Evolutionary conservation across 257 asterid genomes (phyloP).

Genomic region (Ilex asprella): DNA sequence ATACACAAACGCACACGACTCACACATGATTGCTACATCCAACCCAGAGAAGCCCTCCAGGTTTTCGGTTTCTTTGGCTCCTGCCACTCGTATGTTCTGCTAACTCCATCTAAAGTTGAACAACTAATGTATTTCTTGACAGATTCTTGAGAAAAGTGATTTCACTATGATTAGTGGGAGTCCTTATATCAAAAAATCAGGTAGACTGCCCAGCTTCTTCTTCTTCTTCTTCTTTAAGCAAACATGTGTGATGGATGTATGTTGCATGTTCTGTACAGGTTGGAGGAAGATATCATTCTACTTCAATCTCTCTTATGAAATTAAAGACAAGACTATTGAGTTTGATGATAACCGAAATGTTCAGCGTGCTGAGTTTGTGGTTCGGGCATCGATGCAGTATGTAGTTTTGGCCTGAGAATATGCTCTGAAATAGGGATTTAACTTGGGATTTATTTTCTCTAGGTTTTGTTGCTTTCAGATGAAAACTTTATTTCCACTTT

Average conservation of each 20-base stretch:
- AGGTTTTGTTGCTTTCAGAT: not conserved
- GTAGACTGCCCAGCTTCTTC: conserved; percentile 24
- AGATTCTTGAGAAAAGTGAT: conserved; percentile 92
- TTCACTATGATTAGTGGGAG: conserved; percentile 70
- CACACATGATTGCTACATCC: too few relatives aligned
- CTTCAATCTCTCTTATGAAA: conserved; percentile 88
- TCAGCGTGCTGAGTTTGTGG: conserved; percentile 84
- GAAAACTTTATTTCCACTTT: conserved; percentile 6
- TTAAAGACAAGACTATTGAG: conserved; percentile 90
- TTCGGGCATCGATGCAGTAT: conserved; percentile 93
- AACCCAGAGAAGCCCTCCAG: too few relatives aligned
- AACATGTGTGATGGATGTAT: not conserved
- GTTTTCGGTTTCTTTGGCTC: too few relatives aligned
- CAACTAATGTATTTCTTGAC: conserved; percentile 17
- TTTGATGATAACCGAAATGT: conserved; percentile 84
- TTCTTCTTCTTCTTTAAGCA: conserved; percentile 6
- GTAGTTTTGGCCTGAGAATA: conserved; percentile 18
- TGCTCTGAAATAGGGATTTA: not conserved
- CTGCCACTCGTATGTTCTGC: not conserved
- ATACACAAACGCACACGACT: too few relatives aligned
- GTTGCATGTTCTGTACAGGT: conserved; percentile 35
- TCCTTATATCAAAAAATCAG: conserved; percentile 74
- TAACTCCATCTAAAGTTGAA: conserved; percentile 4
- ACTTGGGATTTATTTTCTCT: not conserved
- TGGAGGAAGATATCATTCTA: conserved; percentile 99